Conservation (phyloP, 2,329 filamentous ascomycete genomes). For the Stagonosporopsis chrysanthemi region DNA sequence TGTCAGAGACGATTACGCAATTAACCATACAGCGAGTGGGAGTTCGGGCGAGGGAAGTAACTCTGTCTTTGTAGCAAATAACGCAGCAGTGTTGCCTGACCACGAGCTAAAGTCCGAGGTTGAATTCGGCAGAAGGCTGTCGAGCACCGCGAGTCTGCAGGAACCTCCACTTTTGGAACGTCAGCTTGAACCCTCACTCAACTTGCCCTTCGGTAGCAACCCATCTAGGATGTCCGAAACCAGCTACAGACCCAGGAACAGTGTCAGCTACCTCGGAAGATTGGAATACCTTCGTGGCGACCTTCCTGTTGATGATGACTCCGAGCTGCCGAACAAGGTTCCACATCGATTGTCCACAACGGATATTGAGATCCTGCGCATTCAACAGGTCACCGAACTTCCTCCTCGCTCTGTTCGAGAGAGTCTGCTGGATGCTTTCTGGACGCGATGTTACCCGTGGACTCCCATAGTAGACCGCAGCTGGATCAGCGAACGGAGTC, state of each 20-base stretch:
- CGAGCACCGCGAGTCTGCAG: slow-evolving; percentile 30
- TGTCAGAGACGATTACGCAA: slow-evolving; percentile 17
- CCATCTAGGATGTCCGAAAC: slow-evolving; percentile 26
- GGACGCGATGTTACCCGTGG: slow-evolving; percentile 52
- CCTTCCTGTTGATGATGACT: slow-evolving; percentile 45
- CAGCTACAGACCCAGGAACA: slow-evolving; percentile 27
- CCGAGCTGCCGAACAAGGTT: slow-evolving; percentile 37
- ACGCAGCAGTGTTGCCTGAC: slow-evolving; percentile 17
- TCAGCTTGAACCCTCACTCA: slow-evolving; percentile 26
- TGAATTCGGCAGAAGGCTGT: slow-evolving; percentile 31
- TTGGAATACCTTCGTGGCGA: slow-evolving; percentile 45
- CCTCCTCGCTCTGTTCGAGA: slow-evolving; percentile 44
- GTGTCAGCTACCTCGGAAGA: slow-evolving; percentile 44
- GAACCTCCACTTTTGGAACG: slow-evolving; percentile 32
- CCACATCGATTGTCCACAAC: slow-evolving; percentile 38
- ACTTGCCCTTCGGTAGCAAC: slow-evolving; percentile 24
- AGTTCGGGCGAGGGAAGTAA: slow-evolving; percentile 12
- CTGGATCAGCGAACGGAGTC: slow-evolving; percentile 47
- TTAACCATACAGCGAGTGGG: slow-evolving; percentile 7
- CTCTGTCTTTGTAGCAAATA: slow-evolving; percentile 1
- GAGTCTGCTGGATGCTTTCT: slow-evolving; percentile 51
- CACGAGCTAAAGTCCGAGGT: slow-evolving; percentile 29
- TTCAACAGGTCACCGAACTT: slow-evolving; percentile 40
- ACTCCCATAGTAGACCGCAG: slow-evolving; percentile 52
- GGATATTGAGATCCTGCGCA: slow-evolving; percentile 39